Evolutionary conservation across 2,329 filamentous ascomycete species (phyloP).

Genomic region (Zarea fungicola): DNA sequence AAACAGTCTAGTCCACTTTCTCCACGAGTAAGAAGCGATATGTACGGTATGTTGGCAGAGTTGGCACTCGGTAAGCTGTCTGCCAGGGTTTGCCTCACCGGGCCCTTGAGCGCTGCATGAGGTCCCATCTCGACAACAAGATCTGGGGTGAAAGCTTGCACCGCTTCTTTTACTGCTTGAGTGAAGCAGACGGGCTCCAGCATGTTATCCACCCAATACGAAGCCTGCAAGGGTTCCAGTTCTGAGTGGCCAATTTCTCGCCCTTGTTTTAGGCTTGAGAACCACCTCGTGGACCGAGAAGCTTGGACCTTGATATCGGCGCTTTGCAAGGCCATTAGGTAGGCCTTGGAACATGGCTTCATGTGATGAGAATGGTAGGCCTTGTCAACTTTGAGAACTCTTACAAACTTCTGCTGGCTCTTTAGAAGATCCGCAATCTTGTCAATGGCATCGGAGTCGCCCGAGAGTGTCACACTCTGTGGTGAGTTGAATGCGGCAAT

Average conservation of each 20-base stretch:
- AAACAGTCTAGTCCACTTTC: neutral
- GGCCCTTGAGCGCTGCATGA: neutral
- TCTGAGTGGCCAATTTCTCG: neutral
- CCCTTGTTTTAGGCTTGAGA: neutral
- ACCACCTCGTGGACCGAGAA: neutral
- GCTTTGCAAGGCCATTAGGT: neutral
- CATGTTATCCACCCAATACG: neutral
- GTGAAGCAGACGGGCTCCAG: neutral
- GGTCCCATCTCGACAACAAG: neutral
- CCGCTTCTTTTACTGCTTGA: neutral
- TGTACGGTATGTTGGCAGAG: neutral
- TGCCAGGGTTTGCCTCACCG: too few species aligned
- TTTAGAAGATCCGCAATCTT: neutral
- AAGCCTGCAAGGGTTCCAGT: neutral
- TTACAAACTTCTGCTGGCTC: slow-evolving; percentile 14
- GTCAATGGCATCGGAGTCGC: slow-evolving; percentile 12
- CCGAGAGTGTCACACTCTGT: slow-evolving; percentile 17
- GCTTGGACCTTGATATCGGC: neutral
- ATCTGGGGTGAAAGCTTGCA: neutral
- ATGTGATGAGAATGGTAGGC: slow-evolving; percentile 14
- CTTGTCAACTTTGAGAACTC: slow-evolving; percentile 15
- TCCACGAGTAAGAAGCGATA: neutral
- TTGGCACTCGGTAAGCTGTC: rapidly evolving
- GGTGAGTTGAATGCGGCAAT: slow-evolving; percentile 20
- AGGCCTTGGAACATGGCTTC: neutral